Conservation (phyloP, 23 red algal genomes). For the Cyanidium caldarium region DNA sequence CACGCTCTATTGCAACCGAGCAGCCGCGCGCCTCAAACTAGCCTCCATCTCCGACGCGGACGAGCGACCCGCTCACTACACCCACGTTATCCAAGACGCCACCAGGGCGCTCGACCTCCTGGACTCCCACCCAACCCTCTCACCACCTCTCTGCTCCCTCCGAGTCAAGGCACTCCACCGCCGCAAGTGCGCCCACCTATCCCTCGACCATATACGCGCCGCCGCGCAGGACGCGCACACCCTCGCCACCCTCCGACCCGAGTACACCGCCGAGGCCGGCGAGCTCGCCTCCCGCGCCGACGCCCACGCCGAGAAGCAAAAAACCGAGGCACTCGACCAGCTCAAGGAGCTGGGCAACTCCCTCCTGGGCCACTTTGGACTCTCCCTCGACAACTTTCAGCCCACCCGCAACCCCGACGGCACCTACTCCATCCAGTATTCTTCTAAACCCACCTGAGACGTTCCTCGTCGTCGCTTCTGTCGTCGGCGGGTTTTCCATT, state of each 20-base stretch:
- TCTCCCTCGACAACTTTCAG: constrained; percentile 66
- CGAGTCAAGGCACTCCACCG: constrained; percentile 26
- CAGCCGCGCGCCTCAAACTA: no score
- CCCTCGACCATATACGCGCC: constrained; percentile 8
- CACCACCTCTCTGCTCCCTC: no score
- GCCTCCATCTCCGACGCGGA: no score
- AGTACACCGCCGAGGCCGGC: constrained; percentile 8
- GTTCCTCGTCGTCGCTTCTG: no score
- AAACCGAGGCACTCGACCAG: constrained; percentile 39
- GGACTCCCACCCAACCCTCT: no score
- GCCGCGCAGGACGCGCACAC: constrained; percentile 38
- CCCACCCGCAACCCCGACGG: neutral
- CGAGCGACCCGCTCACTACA: no score
- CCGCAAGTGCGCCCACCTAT: constrained; percentile 11
- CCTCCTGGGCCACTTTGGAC: constrained; percentile 53
- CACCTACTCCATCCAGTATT: neutral
- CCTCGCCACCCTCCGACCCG: neutral
- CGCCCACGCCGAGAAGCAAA: constrained; percentile 34
- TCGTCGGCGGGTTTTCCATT: no score
- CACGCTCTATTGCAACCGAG: no score
- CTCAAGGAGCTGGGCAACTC: constrained; percentile 82
- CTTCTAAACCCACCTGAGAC: no score
- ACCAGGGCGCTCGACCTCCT: no score
- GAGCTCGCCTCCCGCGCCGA: constrained; percentile 7
- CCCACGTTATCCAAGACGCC: no score